A percentile compares a stretch with the other conserved stretches of the same genome.
Evolutionary conservation across 306 rosid species (phyloP).

Genomic region (Trifolium repens): DNA sequence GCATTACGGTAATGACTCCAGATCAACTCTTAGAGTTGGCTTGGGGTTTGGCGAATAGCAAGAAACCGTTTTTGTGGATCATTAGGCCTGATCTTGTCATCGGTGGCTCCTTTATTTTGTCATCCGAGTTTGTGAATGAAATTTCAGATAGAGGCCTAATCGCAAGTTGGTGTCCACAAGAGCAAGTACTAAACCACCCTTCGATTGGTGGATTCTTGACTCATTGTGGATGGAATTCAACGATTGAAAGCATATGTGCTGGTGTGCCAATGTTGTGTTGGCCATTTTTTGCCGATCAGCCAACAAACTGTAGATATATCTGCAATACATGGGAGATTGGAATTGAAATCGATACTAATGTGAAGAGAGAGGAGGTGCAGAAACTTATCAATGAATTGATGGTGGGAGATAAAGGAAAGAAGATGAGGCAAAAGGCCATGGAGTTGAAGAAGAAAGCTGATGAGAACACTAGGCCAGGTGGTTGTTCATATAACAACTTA

Average conservation of each 20-base stretch:
- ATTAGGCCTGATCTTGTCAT: constrained; percentile 23
- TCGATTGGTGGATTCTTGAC: constrained; percentile 26
- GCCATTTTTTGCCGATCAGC: constrained; percentile 37
- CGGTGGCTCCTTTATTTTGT: constrained; percentile 4
- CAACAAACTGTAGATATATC: constrained; percentile 9
- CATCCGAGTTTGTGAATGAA: neutral
- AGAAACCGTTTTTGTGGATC: constrained; percentile 24
- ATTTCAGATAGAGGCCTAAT: constrained; percentile 29
- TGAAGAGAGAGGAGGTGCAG: constrained; percentile 36
- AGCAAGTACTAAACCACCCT: constrained; percentile 14
- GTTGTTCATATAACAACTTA: constrained; percentile 29
- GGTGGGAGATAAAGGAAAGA: constrained; percentile 36
- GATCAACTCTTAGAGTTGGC: constrained; percentile 26
- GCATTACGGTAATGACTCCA: constrained; percentile 8
- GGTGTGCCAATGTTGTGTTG: constrained; percentile 43
- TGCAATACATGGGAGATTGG: constrained; percentile 33
- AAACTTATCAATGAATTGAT: constrained; percentile 34
- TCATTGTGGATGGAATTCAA: constrained; percentile 32
- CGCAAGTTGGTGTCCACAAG: constrained; percentile 26
- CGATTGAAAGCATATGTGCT: constrained; percentile 14
- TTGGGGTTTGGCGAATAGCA: constrained; percentile 31
- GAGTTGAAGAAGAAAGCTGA: constrained; percentile 34
- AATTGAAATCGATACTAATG: constrained; percentile 20
- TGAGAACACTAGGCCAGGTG: constrained; percentile 12
- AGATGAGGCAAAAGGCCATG: constrained; percentile 28